Evolutionary conservation across 257 asterid species (phyloP), one percentile per base, ranked within the genome.

Genomic region (Penstemon davidsonii): DNA sequence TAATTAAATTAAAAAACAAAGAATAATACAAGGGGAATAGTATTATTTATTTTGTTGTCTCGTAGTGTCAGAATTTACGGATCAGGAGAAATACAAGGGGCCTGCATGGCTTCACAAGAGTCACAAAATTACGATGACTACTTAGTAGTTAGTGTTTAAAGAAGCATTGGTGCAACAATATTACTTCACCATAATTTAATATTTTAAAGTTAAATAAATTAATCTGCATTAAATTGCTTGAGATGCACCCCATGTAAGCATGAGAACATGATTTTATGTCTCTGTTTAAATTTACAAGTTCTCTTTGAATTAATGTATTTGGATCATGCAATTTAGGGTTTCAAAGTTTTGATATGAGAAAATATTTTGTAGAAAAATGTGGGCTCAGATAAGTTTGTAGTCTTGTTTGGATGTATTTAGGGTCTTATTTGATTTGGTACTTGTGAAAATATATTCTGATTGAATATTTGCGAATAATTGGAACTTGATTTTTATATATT

Each of bases 101-200:
- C 65, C 7, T 46, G 49, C 54, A 44, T 61, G 46, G 53, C 7
- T 47, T 67, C 60, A 67, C 74, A 68, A 74, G 66, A 39, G 8
- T 69, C 79, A 69, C 72, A 64, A 49, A 54, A 50, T 64, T 43
- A 64, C 36, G 50, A 41, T 69, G 75, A 69, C 68, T 13, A 7
- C 41, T 63, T 25, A 25, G 33, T 25, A 25, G 33, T 25, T 25
- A 25, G 25, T 19, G 25, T 19, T 19, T 64, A 55, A 58, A 64
- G 38, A 50, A 25, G 39, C 39, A 51, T 19, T 19, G 13, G 64
- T 63, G 41, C 72, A 51, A 4, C 5, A 8, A 60, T 39, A 15
- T 6, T 25, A 8, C 66, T 19, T 0, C 33, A 0, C 49, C 38
- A 43, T 44, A 19, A 19, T 19, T 4, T 57, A 3, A 6, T 50